A percentile compares a stretch with the other conserved stretches of the same genome.
These are phyloP conservation scores for Eutrema japonicum DNA, from an alignment of 345 rosid genomes.

Conservation along the genomic window DNA sequence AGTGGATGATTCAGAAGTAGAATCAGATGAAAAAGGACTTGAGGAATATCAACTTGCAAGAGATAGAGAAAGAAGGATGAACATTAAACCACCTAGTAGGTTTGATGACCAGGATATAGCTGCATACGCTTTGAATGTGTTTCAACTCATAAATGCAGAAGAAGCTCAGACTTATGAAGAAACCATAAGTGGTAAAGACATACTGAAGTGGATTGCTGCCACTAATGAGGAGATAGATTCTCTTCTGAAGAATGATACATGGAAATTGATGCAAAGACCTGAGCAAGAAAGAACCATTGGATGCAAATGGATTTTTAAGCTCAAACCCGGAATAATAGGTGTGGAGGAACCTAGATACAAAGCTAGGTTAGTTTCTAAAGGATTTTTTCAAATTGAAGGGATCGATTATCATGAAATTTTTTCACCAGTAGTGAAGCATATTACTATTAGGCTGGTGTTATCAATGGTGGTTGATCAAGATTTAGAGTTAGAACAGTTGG, in stretches of 20 bases:
- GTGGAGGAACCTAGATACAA: background rate
- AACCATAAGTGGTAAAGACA: background rate
- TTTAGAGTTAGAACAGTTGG: background rate
- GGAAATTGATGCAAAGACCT: background rate
- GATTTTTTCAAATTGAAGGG: background rate
- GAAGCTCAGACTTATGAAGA: background rate
- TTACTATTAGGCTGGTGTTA: background rate
- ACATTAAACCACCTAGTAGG: background rate
- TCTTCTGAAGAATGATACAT: background rate
- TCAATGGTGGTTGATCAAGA: background rate
- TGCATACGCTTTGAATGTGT: background rate
- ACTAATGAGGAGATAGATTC: background rate
- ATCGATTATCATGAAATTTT: background rate
- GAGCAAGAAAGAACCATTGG: background rate
- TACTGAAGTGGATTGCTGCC: background rate
- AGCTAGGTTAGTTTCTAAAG: background rate
- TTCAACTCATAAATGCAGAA: background rate
- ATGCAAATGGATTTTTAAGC: background rate
- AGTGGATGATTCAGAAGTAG: background rate
- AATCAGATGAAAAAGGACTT: background rate
- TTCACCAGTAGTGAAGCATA: background rate
- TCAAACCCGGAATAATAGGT: background rate
- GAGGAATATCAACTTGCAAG: background rate
- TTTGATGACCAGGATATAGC: background rate
- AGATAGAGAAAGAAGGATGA: background rate